Percentiles rank a stretch among this genome's conserved stretches.
Evolutionary conservation across 2,329 filamentous ascomycete genomes (phyloP).

Genomic region (Elsinoe fawcettii): DNA sequence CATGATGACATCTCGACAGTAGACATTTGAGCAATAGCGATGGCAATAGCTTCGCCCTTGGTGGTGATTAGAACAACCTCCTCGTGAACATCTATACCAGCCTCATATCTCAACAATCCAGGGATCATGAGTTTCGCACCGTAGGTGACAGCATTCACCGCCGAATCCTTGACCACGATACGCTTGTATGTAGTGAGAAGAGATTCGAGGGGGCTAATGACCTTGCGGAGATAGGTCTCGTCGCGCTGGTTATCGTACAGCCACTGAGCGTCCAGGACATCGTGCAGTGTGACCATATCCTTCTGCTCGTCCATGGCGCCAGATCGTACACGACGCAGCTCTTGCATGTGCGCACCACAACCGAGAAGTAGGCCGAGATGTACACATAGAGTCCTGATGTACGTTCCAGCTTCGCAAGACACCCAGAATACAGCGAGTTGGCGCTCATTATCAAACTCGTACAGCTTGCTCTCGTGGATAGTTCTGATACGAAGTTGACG

Average conservation of each 20-base stretch:
- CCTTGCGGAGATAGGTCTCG: constrained; percentile 81
- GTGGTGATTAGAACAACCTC: constrained; percentile 98
- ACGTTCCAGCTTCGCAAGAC: constrained; percentile 96
- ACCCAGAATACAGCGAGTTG: constrained; percentile 99
- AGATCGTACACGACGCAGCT: constrained; percentile 84
- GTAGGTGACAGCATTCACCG: constrained; percentile 96
- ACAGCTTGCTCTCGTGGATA: constrained; percentile 91
- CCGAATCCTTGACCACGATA: constrained; percentile 93
- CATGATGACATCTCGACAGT: constrained; percentile 94
- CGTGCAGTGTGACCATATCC: constrained; percentile 86
- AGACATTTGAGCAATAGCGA: constrained; percentile 96
- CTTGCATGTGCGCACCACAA: constrained; percentile 96
- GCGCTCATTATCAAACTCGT: constrained; percentile 95
- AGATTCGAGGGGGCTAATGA: constrained; percentile 88
- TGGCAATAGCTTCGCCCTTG: constrained; percentile 95
- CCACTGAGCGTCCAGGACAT: constrained; percentile 94
- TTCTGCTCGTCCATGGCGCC: constrained; percentile 92
- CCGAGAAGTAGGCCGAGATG: constrained; percentile 72
- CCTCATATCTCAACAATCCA: constrained; percentile 85
- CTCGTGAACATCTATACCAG: constrained; percentile 86
- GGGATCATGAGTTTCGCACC: constrained; percentile 99
- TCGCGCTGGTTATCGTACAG: constrained; percentile 91
- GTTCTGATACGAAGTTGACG: constrained; percentile 96
- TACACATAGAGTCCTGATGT: constrained; percentile 96
- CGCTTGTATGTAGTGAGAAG: constrained; percentile 91